A percentile compares a stretch with the other conserved stretches of the same genome.
Evolutionary conservation across 2,329 filamentous ascomycete species (phyloP).

Genomic region (Ophiostoma piceae): DNA sequence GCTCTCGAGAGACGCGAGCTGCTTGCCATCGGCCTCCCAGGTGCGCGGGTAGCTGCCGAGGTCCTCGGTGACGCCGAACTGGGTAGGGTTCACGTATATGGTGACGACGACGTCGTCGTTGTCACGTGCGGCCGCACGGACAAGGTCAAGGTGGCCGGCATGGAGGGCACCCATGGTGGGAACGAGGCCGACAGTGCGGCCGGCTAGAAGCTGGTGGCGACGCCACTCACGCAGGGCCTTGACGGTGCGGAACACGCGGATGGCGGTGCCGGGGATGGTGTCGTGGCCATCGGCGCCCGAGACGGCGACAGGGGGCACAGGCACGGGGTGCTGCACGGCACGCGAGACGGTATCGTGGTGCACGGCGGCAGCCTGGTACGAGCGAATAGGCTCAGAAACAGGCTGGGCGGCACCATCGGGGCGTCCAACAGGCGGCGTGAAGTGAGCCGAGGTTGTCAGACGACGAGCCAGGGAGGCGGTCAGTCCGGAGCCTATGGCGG

Average conservation of each 20-base stretch:
- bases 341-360: background rate
- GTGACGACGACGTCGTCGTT: conserved; percentile 85
- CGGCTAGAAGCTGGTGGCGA: conserved; percentile 57
- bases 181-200: conserved; percentile 76
- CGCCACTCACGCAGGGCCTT: conserved; percentile 65
- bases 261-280: conserved; percentile 52
- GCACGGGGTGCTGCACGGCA: background rate
- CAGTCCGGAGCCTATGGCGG: background rate
- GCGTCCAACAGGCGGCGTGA: background rate
- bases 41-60: conserved; percentile 84
- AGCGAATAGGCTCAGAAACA: background rate
- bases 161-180: conserved; percentile 99
- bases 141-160: conserved; percentile 78
- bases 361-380: background rate
- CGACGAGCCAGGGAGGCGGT: background rate
- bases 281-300: conserved; percentile 32
- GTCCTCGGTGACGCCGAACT: conserved; percentile 88
- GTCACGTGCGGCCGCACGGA: conserved; percentile 75
- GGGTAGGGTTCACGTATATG: conserved; percentile 93
- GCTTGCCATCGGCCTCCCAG: conserved; percentile 69
- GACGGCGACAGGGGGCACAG: background rate
- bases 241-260: conserved; percentile 72
- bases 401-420: background rate
- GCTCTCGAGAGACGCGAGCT: conserved; percentile 62
- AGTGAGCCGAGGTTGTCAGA: conserved; percentile 2